Conservation (phyloP, 169 alveolate genomes). For the Toxoplasma gondii region DNA sequence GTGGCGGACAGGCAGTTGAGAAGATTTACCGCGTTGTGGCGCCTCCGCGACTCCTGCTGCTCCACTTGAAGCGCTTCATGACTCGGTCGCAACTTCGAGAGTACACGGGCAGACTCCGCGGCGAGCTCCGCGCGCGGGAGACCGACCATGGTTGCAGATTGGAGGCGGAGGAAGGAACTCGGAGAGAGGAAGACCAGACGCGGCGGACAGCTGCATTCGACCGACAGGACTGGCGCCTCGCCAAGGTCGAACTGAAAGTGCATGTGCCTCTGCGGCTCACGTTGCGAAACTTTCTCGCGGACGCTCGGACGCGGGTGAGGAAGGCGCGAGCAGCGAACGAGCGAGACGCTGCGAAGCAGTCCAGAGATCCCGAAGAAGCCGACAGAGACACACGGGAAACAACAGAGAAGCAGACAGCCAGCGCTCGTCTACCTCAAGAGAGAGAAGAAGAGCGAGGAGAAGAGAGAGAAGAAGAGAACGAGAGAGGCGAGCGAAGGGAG, state of each 20-base stretch:
- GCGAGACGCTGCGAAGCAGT: background rate
- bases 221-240: background rate
- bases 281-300: background rate
- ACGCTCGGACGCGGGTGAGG: background rate
- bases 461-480: background rate
- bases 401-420: too few species aligned
- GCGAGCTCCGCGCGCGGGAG: background rate
- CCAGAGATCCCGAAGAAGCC: too few species aligned
- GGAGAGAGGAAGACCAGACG: background rate
- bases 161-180: background rate
- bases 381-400: too few species aligned
- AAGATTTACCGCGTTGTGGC: background rate
- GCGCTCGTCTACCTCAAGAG: background rate
- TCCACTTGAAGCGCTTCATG: background rate
- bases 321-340: background rate
- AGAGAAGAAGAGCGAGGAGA: background rate
- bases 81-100: background rate
- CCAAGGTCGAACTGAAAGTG: background rate
- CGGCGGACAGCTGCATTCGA: background rate
- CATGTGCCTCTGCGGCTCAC: background rate
- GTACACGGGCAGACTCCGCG: background rate
- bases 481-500: background rate
- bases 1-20: background rate
- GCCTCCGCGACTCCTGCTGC: background rate
- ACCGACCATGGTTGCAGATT: background rate